Evolutionary conservation across 1,284 basidiomycete genomes (phyloP), one percentile per base, ranked within the genome.

Genomic region (Ustilago crameri): DNA sequence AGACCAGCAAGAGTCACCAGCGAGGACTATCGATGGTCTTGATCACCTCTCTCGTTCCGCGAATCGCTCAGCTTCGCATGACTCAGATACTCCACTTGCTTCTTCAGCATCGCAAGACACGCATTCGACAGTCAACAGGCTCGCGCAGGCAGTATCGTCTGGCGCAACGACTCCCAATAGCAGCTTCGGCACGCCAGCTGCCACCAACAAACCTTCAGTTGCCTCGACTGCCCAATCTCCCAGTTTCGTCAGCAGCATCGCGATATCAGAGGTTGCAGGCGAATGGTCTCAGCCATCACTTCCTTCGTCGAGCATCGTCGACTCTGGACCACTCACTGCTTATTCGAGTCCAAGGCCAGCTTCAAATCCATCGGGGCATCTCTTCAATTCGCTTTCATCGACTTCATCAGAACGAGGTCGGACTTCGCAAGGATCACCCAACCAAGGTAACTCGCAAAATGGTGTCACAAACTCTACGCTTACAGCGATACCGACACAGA

Each of bases 11-110:
- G 30, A 30, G 5, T 30, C 30, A 7, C 12, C 7, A 7, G 12
- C 30, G 30, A 12, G 12, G 5, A 18, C n/a, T 23, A 7, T 7
- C 12, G 5, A 23, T 38, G 37, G 15, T 38, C 37, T 9, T 12
- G 30, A 30, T 12, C 30, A 30, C 30, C 30, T 30, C 5, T 38
- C 27, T 38, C 44, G 9, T 15, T 8, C 34, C 23, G n/a, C n/a
- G n/a, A n/a, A 20, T n/a, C 51, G 42, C 23, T 40, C 51, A 3
- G 24, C 4, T 17, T 50, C 51, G 14, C 7, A 37, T 2, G 51
- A 54, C 12, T 50, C 47, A 12, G 42, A 46, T 17, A 20, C 47
- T 10, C 51, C 58, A 34, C 58, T 54, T 9, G 47, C 51, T 2
- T 30, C 44, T 20, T 14, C 27, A 9, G 15, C 20, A 3, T 0